A percentile compares a stretch with the other conserved stretches of the same genome.
Evolutionary conservation across 2,329 filamentous ascomycete species (phyloP).

Genomic region (Hypoxylon sp.): DNA sequence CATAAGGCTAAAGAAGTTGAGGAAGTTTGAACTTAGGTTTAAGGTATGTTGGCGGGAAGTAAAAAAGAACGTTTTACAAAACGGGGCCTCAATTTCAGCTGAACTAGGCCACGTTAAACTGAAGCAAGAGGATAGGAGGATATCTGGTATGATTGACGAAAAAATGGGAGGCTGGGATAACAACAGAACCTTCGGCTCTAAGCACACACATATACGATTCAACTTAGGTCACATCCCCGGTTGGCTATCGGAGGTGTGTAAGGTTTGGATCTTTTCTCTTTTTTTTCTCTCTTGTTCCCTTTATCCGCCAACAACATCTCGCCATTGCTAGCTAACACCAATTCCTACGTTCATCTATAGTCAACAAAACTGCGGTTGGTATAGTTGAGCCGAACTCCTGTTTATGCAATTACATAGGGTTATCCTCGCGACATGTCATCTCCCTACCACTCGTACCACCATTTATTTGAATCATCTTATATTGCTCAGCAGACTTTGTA

Average conservation of each 20-base stretch:
- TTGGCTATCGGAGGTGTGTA: background rate
- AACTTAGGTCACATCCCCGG: background rate
- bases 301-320: conserved; percentile 21
- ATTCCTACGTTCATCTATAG: conserved; percentile 48
- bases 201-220: background rate
- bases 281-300: background rate
- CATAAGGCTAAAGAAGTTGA: background rate
- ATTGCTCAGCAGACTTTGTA: conserved; percentile 70
- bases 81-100: background rate
- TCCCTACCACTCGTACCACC: conserved; percentile 11
- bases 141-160: background rate
- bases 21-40: background rate
- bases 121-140: background rate
- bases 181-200: background rate
- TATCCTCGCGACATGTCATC: conserved; percentile 30
- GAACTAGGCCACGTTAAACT: background rate
- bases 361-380: conserved; percentile 48
- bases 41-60: background rate
- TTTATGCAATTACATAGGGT: conserved; percentile 50
- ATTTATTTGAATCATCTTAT: conserved; percentile 33
- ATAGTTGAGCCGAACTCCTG: conserved; percentile 52
- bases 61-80: background rate
- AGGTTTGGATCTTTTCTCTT: conserved; percentile 4
- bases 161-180: background rate
- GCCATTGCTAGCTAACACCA: conserved; percentile 41